phyloP scores from a whole-genome alignment of 2,329 filamentous ascomycete species.

The Gnomoniopsis smithogilvyi region DNA sequence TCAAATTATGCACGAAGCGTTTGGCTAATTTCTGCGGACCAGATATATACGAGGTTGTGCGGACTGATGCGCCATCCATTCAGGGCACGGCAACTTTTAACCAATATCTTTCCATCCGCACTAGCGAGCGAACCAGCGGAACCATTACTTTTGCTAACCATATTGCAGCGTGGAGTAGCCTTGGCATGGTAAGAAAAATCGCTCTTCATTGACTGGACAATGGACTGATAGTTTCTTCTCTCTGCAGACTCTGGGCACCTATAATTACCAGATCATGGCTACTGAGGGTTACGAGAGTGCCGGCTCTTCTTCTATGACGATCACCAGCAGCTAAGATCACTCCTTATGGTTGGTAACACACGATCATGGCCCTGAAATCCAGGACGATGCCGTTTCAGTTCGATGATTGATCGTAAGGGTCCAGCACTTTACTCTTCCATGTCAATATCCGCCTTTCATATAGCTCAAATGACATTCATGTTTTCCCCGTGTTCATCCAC shows the following conservation, averaged over 20 bases:
- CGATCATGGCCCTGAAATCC: neutral
- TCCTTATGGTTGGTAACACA: neutral
- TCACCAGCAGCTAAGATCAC: neutral
- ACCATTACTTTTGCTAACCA: slow-evolving; percentile 42
- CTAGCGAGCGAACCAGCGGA: slow-evolving; percentile 39
- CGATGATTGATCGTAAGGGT: no score
- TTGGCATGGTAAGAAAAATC: slow-evolving; percentile 27
- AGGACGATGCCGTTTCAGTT: neutral
- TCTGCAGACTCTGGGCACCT: slow-evolving; percentile 32
- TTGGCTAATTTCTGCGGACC: neutral
- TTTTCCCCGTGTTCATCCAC: no score
- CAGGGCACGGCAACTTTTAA: slow-evolving; percentile 38
- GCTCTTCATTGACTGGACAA: neutral
- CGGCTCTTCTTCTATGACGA: slow-evolving; percentile 24
- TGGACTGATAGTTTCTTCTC: neutral
- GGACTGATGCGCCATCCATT: slow-evolving; percentile 33
- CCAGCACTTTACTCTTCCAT: no score
- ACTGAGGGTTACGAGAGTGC: slow-evolving; percentile 38
- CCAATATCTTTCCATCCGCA: slow-evolving; percentile 42
- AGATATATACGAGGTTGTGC: slow-evolving; percentile 21
- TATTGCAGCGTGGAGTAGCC: slow-evolving; percentile 42
- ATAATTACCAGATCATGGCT: slow-evolving; percentile 46
- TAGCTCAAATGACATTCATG: no score
- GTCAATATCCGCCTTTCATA: no score
- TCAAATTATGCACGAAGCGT: neutral